Evolutionary conservation across 169 alveolate genomes (phyloP), one percentile per base, ranked within the genome.

Genomic region (Eimeria acervulina): DNA sequence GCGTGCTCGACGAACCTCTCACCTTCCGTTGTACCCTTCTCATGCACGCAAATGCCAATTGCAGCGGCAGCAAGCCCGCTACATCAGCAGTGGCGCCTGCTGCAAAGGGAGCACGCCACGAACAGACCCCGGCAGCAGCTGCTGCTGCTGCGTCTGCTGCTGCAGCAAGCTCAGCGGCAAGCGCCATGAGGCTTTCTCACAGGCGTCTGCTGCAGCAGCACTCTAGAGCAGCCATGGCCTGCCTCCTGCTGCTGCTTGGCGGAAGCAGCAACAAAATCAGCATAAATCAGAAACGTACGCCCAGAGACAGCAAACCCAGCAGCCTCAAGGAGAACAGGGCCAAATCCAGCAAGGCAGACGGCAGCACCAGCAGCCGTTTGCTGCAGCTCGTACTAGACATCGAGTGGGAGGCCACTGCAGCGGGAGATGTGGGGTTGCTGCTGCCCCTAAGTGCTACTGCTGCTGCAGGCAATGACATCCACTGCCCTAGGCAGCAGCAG

Each of bases 221-320:
- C 81, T 44, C 83, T 6, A 31, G 80, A 63, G 93, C 93, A 36
- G 93, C 93, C 19, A 87, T 87, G 93, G 93, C 93, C 21, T 87
- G 93, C 70, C 81, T 87, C 93, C 72, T 87, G 81, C 83, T 55
- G 55, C 38, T 61, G 63, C 52, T 87, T 19, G 80, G 36, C 36
- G 63, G 83, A 33, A 38, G 44, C 52, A 87, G 83, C 83, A 84
- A 59, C 92, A 80, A 47, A n/a, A 83, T 31, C 91, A 28, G 19
- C 91, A 83, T 40, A 3, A 40, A 44, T 28, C 40, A 38, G 8
- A 78, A 42, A 26, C 31, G 91, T 23, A 33, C 47, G 0, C 26
- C 42, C 38, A 31, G n/a, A 12, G 93, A 40, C 63, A 8, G 66
- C 23, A 70, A 38, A 26, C 33, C 68, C 8, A 83, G 31, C 5